Conservation (phyloP, 805 yeast genomes). For the Barnettozyma salicaria region DNA sequence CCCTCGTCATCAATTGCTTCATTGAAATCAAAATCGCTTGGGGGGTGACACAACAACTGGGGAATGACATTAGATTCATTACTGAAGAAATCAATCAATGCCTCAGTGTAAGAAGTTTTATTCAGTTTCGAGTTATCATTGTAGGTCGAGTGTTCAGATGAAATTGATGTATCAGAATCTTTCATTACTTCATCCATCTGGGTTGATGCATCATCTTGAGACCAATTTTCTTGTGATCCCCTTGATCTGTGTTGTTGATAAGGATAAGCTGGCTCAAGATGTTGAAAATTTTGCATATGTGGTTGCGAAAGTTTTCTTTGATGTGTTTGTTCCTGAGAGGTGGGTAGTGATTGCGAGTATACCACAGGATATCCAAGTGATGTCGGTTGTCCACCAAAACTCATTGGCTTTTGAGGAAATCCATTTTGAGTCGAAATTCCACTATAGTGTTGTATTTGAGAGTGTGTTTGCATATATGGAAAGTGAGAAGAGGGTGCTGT, state of each 20-base stretch:
- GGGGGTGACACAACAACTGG: slow-evolving; percentile 44
- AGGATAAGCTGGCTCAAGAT: slow-evolving; percentile 20
- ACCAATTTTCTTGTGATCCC: slow-evolving; percentile 26
- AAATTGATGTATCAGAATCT: slow-evolving; percentile 37
- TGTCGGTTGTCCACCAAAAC: slow-evolving; percentile 10
- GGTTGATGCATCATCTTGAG: slow-evolving; percentile 28
- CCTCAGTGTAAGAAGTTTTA: slow-evolving; percentile 34
- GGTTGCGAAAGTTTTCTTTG: slow-evolving; percentile 23
- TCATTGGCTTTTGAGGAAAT: slow-evolving; percentile 1
- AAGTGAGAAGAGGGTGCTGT: slow-evolving; percentile 6
- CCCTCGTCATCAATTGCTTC: slow-evolving; percentile 75
- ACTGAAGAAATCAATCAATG: slow-evolving; percentile 46
- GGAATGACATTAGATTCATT: slow-evolving; percentile 30
- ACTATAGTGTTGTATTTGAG: slow-evolving; percentile 8
- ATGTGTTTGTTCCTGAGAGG: slow-evolving; percentile 19
- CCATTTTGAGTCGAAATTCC: background rate
- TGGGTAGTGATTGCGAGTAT: slow-evolving; percentile 12
- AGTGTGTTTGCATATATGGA: slow-evolving; percentile 17
- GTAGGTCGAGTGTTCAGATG: slow-evolving; percentile 31
- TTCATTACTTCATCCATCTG: slow-evolving; percentile 29
- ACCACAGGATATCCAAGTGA: slow-evolving; percentile 19
- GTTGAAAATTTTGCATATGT: slow-evolving; percentile 17
- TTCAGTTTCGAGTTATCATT: slow-evolving; percentile 13
- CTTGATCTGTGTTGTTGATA: slow-evolving; percentile 25
- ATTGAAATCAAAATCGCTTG: slow-evolving; percentile 57